Base-by-base conservation (phyloP, 139 green algal species). In the Chlamydomonas eustigma region DNA sequence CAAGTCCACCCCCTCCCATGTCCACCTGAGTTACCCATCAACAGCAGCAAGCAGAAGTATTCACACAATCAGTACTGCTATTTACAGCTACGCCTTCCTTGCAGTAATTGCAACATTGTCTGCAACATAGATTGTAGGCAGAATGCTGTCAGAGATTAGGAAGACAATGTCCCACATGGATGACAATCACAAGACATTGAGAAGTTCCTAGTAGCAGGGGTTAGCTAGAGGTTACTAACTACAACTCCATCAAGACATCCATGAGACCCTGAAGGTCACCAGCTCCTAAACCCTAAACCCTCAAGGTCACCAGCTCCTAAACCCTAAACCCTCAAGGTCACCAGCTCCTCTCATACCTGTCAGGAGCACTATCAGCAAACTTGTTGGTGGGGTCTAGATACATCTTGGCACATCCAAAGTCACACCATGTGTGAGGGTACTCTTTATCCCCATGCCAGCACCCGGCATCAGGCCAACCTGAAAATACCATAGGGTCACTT, bases 361-460 rank as follows among this genome's bases (percentile, higher is more conserved):
- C 75, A 31, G 67, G 30, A 0, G 79, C 80, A 18, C 39, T 71
- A 52, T 85, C 84, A 1, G 18, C 4, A 50, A 89, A 88, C 69
- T 86, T 91, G 31, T 65, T 76, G 36, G 22, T 37, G 2, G 87
- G 84, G 71, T 91, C 87, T 31, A 91, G 71, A n/a, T 64, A n/a
- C 51, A 70, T 39, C 2, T 84, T 77, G 0, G 87, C 87, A 64
- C 87, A 91, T 0, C 81, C 85, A 78, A 90, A 90, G 76, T 84
- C 50, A 52, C 85, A 90, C 85, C 85, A 90, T 24, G 83, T 88
- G 51, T 84, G 64, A 18, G 63, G 63, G 51, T 74, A 91, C 74
- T 87, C 76, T 30, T 80, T 68, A 37, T 88, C 87, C 2, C 87
- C 87, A 50, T 70, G 58, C 58, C 66, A 73, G 32, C 66, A 73